A percentile compares a stretch with the other conserved stretches of the same genome.
Evolutionary conservation across 352 stramenopile genomes (phyloP).

Genomic region (Phytophthora aleatoria): DNA sequence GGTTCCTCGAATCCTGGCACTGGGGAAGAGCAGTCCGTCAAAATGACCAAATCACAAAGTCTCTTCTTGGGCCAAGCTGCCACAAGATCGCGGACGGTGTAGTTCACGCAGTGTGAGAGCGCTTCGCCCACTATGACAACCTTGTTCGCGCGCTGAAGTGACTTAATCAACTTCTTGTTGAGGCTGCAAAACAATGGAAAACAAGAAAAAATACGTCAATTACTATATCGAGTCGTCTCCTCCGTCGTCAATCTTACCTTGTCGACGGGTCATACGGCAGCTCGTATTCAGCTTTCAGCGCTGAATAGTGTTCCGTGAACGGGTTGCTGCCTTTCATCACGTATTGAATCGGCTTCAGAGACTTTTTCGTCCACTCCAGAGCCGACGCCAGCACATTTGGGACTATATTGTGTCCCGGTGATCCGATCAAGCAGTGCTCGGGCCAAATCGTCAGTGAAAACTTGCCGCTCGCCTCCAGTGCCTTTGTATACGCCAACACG

Average conservation of each 20-base stretch:
- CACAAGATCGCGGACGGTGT: constrained; percentile 91
- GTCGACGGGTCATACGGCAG: constrained; percentile 63
- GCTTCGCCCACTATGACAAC: constrained; percentile 94
- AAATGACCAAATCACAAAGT: constrained; percentile 56
- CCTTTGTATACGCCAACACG: constrained; percentile 83
- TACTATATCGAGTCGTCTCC: too few relatives aligned
- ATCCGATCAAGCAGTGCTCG: constrained; percentile 95
- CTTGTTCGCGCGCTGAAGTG: constrained; percentile 69
- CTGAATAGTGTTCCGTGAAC: constrained; percentile 96
- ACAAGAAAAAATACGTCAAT: too few relatives aligned
- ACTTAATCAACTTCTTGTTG: constrained; percentile 80
- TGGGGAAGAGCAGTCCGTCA: constrained; percentile 68
- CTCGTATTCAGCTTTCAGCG: constrained; percentile 91
- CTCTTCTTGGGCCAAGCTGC: constrained; percentile 73
- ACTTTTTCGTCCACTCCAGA: constrained; percentile 75
- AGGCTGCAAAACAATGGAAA: constrained; percentile 37
- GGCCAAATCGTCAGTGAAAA: constrained; percentile 95
- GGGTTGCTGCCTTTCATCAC: constrained; percentile 93
- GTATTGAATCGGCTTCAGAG: constrained; percentile 70
- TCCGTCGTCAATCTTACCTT: constrained; percentile 23
- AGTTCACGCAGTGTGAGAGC: constrained; percentile 96
- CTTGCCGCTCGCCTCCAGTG: constrained; percentile 79
- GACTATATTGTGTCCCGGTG: constrained; percentile 86
- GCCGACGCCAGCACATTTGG: constrained; percentile 74
- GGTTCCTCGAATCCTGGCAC: constrained; percentile 62